Conservation (phyloP, 257 asterid genomes). For the Capsicum rhomboideum region DNA sequence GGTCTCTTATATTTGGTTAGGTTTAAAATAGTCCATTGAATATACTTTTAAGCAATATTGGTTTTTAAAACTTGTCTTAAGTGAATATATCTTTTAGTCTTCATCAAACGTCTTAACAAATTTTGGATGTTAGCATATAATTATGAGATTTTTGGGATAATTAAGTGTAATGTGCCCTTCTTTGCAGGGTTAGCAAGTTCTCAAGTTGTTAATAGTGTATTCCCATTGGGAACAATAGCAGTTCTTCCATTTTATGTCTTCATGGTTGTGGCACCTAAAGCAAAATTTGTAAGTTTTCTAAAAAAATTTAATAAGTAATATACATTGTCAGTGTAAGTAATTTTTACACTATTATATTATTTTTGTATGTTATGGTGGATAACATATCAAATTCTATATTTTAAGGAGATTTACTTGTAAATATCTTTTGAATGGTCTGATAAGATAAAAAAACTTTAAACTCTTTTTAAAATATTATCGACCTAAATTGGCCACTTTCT, state of each 20-base stretch:
- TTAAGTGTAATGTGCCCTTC: not conserved
- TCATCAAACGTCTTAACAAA: not conserved
- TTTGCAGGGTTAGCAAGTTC: conserved; percentile 53
- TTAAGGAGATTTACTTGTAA: too few relatives aligned
- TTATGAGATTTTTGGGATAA: too few relatives aligned
- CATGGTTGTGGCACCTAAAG: conserved; percentile 77
- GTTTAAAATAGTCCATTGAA: not conserved
- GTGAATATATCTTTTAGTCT: not conserved
- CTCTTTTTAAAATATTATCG: not conserved
- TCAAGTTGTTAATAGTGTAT: conserved; percentile 53
- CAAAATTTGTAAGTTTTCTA: conserved; percentile 38
- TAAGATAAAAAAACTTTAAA: too few relatives aligned
- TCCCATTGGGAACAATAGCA: conserved; percentile 61
- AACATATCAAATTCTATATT: too few relatives aligned
- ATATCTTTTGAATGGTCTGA: too few relatives aligned
- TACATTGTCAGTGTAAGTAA: not conserved
- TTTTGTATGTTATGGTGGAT: fast-evolving
- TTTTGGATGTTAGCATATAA: too few relatives aligned
- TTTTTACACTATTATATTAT: too few relatives aligned
- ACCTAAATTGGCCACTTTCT: not conserved
- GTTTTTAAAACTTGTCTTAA: not conserved
- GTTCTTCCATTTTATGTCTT: conserved; percentile 78
- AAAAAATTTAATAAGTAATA: too few relatives aligned
- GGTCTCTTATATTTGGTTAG: not conserved
- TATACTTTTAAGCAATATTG: not conserved